Base-by-base conservation (phyloP, 2,329 filamentous ascomycete species). In the Ilyonectria mors-panacis region DNA sequence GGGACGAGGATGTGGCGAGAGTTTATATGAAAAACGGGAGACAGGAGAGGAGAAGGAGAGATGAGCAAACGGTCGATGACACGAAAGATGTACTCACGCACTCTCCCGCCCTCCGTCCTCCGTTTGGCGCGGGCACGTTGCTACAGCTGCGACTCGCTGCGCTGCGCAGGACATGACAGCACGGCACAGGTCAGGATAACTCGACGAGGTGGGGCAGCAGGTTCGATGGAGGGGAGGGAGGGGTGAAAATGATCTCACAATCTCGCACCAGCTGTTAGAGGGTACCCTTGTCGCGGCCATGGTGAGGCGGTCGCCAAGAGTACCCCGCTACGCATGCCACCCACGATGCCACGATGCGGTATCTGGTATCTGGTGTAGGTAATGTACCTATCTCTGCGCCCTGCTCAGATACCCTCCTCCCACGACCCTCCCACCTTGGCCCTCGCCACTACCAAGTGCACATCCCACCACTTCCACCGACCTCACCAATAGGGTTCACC, bases 231-330 rank as follows among this genome's bases (percentile, higher is more conserved):
- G 51, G 63, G 55, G 19, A 28, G 57, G 35, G 65, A 66, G 62
- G 61, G 63, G 66, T 51, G 63, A 71, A 71, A 72, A 72, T 73
- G 70, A 72, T 71, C 65, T 70, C 67, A 66, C 66, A 64, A 57
- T 61, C 62, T 63, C 71, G 58, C 53, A 33, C 51, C 59, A 12
- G 62, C 53, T 69, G 68, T 68, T 42, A 42, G 39, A 39, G 44
- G 65, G 35, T 60, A 66, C 66, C 54, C 63, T 39, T 63, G 66
- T 33, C 13, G 10, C 7, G 12, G 23, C 21, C 28, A 44, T 30
- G 12, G 12, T 33, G 50, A 47, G 35, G 48, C 54, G 48, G 19
- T 33, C 15, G 53, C 35, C n/a, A 15, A 50, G 58, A 37, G 64
- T 63, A 69, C 66, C 68, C 70, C 68, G 68, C 64, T 72, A 67